phyloP scores from a whole-genome alignment of 2,329 filamentous ascomycete species.

The Diaporthe helianthi region DNA sequence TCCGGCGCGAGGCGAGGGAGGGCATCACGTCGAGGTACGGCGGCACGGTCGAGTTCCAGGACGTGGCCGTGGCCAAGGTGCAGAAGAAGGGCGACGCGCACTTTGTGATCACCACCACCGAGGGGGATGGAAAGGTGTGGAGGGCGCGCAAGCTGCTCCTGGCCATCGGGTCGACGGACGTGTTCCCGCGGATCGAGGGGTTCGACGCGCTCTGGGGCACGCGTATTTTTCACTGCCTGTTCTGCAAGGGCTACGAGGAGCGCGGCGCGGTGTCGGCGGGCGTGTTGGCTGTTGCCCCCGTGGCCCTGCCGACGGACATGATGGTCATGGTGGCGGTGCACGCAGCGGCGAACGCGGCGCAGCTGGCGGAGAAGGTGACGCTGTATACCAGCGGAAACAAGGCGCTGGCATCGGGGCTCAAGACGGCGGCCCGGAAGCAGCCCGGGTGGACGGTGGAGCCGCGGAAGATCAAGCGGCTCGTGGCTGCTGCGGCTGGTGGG shows the following conservation, averaged over 20 bases:
- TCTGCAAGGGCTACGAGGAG: slow-evolving; percentile 67
- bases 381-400: slow-evolving; percentile 24
- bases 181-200: slow-evolving; percentile 57
- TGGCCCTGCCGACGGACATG: slow-evolving; percentile 34
- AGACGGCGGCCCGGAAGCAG: neutral
- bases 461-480: slow-evolving; percentile 2
- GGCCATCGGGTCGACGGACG: slow-evolving; percentile 59
- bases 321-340: slow-evolving; percentile 3
- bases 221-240: slow-evolving; percentile 63
- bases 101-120: slow-evolving; percentile 46
- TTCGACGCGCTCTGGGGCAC: slow-evolving; percentile 61
- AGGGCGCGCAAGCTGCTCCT: slow-evolving; percentile 61
- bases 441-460: slow-evolving; percentile 22
- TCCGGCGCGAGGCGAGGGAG: slow-evolving; percentile 44
- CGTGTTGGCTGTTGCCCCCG: slow-evolving; percentile 48
- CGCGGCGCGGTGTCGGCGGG: slow-evolving; percentile 53
- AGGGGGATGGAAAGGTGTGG: slow-evolving; percentile 52
- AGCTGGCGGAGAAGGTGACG: slow-evolving; percentile 6
- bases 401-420: slow-evolving; percentile 12
- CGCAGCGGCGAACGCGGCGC: slow-evolving; percentile 17
- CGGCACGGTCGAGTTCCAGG: slow-evolving; percentile 44
- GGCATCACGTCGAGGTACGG: slow-evolving; percentile 46
- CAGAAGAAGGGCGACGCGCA: slow-evolving; percentile 40
- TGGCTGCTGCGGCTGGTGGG: neutral
- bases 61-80: slow-evolving; percentile 39